These are phyloP conservation scores for Colletotrichum sojae DNA, from an alignment of 2,329 filamentous ascomycete species.

Conservation along the genomic window DNA sequence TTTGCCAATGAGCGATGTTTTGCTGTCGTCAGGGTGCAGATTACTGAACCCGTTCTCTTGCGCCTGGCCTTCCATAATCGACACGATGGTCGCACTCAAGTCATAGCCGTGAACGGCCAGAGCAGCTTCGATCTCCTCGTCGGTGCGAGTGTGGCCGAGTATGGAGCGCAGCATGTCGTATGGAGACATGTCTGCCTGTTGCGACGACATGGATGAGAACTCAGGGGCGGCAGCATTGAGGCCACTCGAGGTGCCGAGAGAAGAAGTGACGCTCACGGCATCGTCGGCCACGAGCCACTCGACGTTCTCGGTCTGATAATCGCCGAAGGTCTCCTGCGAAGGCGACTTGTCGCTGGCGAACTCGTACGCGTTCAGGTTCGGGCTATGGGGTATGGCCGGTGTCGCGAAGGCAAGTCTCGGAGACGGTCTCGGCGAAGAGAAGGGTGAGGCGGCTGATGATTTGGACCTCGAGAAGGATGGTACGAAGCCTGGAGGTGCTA, in stretches of 20 bases:
- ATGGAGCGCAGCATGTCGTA: conserved; percentile 98
- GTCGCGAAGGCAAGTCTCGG: conserved; percentile 91
- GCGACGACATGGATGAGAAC: conserved; percentile 71
- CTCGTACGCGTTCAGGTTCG: conserved; percentile 94
- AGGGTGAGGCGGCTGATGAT: conserved; percentile 87
- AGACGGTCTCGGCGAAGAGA: conserved; percentile 93
- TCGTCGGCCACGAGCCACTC: conserved; percentile 97
- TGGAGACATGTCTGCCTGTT: conserved; percentile 92
- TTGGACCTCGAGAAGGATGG: conserved; percentile 84
- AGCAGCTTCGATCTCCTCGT: conserved; percentile 95
- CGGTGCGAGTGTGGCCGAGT: conserved; percentile 87
- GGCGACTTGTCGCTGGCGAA: conserved; percentile 87
- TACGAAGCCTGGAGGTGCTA: conserved; percentile 86
- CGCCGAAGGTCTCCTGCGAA: conserved; percentile 87
- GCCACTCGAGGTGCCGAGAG: conserved; percentile 75
- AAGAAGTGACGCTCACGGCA: conserved; percentile 84
- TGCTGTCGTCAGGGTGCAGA: conserved; percentile 65
- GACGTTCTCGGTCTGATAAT: conserved; percentile 93
- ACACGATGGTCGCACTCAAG: conserved; percentile 89
- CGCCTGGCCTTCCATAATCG: conserved; percentile 83
- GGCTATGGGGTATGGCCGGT: conserved; percentile 92
- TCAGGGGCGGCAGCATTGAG: conserved; percentile 87
- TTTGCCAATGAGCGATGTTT: conserved; percentile 86
- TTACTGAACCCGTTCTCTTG: conserved; percentile 53
- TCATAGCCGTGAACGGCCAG: conserved; percentile 93